A percentile compares a stretch with the other conserved stretches of the same genome.
Evolutionary conservation across 2,329 filamentous ascomycete genomes (phyloP).

Genomic region (Cercospora zeina): DNA sequence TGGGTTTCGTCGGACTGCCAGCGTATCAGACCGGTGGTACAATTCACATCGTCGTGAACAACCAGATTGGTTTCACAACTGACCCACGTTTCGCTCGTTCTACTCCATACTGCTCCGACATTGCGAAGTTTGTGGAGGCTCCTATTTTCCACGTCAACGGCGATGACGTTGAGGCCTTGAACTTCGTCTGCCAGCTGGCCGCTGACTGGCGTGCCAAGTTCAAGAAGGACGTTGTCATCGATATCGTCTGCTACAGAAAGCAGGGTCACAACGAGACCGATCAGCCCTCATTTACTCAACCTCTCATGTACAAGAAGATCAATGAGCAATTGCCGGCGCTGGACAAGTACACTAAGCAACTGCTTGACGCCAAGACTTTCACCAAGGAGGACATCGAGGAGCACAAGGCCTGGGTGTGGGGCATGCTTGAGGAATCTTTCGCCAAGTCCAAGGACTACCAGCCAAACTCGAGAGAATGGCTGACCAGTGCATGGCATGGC

Average conservation of each 20-base stretch:
- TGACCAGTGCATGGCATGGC: slow-evolving; percentile 97
- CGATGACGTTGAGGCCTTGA: slow-evolving; percentile 96
- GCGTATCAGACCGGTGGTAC: slow-evolving; percentile 97
- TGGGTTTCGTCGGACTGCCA: slow-evolving; percentile 94
- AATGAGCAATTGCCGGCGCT: slow-evolving; percentile 79
- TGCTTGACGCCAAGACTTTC: slow-evolving; percentile 89
- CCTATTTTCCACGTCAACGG: slow-evolving; percentile 99
- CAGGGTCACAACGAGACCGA: slow-evolving; percentile 99
- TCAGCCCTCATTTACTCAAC: slow-evolving; percentile 99
- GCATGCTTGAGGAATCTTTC: slow-evolving; percentile 97
- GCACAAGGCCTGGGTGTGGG: slow-evolving; percentile 99
- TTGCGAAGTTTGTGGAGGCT: slow-evolving; percentile 97
- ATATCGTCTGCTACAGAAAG: slow-evolving; percentile 98
- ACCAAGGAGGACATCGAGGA: slow-evolving; percentile 97
- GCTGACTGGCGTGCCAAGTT: slow-evolving; percentile 98
- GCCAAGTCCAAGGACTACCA: slow-evolving; percentile 96
- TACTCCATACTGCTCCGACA: slow-evolving; percentile 98
- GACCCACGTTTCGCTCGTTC: slow-evolving; percentile 96
- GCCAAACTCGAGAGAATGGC: slow-evolving; percentile 95
- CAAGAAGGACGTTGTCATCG: slow-evolving; percentile 96
- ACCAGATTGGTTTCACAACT: slow-evolving; percentile 99
- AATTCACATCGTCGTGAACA: slow-evolving; percentile 96
- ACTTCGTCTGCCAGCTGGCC: slow-evolving; percentile 95
- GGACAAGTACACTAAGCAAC: slow-evolving; percentile 87
- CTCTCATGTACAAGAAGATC: slow-evolving; percentile 99